These are phyloP conservation scores for Schizophyllum commune DNA, from an alignment of 1,284 basidiomycete genomes.

Conservation along the genomic window DNA sequence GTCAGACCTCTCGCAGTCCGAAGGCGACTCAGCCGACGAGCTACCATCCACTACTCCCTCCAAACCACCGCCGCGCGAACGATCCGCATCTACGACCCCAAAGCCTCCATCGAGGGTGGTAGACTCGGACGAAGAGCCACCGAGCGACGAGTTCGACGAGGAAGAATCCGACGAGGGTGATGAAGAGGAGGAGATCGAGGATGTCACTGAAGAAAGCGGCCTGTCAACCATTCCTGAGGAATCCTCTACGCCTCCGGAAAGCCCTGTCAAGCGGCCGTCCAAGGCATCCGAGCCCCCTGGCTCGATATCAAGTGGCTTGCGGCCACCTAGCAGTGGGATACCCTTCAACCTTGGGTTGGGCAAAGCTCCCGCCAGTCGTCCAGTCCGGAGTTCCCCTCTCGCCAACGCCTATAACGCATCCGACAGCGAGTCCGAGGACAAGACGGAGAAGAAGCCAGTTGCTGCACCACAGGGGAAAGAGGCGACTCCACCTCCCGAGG, in stretches of 20 bases:
- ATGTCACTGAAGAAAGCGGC: slow-evolving; percentile 12
- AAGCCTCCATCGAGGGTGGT: slow-evolving; percentile 15
- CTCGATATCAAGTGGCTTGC: background rate
- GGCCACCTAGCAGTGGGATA: background rate
- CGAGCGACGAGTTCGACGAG: slow-evolving; percentile 13
- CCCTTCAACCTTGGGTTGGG: background rate
- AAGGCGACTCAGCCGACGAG: slow-evolving; percentile 8
- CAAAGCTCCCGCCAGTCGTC: slow-evolving; percentile 34
- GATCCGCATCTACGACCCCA: background rate
- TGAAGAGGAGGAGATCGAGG: background rate
- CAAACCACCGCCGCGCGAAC: slow-evolving; percentile 16
- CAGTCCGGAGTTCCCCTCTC: slow-evolving; percentile 55
- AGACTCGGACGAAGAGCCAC: slow-evolving; percentile 19
- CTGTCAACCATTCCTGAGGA: slow-evolving; percentile 20
- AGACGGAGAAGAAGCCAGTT: background rate
- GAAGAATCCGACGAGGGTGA: background rate
- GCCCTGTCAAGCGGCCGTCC: slow-evolving; percentile 35
- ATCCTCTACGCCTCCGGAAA: slow-evolving; percentile 45
- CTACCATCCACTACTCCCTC: slow-evolving; percentile 10
- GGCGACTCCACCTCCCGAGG: background rate
- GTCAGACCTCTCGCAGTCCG: slow-evolving; percentile 18
- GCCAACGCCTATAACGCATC: slow-evolving; percentile 31
- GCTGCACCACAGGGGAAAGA: background rate
- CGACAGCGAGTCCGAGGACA: slow-evolving; percentile 11
- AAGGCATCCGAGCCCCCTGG: slow-evolving; percentile 6